Conservation (phyloP, 2,329 filamentous ascomycete species). For the Verruconis gallopava region DNA sequence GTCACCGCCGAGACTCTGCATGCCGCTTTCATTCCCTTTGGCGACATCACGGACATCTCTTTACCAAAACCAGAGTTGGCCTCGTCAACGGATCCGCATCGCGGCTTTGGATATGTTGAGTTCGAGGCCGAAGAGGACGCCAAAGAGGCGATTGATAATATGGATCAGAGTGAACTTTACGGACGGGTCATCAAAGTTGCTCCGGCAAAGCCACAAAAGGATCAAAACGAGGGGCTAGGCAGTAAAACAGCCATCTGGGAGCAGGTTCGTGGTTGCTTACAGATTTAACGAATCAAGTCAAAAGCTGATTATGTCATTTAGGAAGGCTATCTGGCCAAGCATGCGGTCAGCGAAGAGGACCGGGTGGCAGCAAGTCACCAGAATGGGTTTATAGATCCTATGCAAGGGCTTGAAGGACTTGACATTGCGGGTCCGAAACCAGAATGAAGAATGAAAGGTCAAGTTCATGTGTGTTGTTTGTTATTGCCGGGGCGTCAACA, state of each 20-base stretch:
- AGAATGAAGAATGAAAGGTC: conserved; percentile 35
- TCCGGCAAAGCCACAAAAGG: conserved; percentile 82
- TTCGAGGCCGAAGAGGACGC: conserved; percentile 79
- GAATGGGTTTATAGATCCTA: conserved; percentile 53
- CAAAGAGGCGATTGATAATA: conserved; percentile 93
- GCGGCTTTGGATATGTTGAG: conserved; percentile 94
- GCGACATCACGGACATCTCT: conserved; percentile 84
- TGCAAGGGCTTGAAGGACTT: conserved; percentile 87
- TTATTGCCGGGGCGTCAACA: too few species aligned
- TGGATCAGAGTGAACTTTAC: conserved; percentile 94
- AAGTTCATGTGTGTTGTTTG: too few species aligned
- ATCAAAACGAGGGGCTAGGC: conserved; percentile 71
- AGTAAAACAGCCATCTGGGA: conserved; percentile 95
- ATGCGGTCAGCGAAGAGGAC: conserved; percentile 76
- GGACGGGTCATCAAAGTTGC: conserved; percentile 87
- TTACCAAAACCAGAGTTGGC: conserved; percentile 78
- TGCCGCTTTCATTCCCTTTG: conserved; percentile 92
- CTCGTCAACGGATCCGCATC: conserved; percentile 64
- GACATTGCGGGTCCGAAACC: conserved; percentile 88
- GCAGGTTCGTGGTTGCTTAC: conserved; percentile 51
- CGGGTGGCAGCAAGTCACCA: conserved; percentile 19
- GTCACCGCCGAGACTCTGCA: conserved; percentile 66
- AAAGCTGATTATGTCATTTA: conserved; percentile 26
- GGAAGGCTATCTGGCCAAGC: conserved; percentile 87
- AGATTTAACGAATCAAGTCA: background rate